Base-by-base conservation (phyloP, 106 monocot genomes). In the Platanthera guangdongensis region DNA sequence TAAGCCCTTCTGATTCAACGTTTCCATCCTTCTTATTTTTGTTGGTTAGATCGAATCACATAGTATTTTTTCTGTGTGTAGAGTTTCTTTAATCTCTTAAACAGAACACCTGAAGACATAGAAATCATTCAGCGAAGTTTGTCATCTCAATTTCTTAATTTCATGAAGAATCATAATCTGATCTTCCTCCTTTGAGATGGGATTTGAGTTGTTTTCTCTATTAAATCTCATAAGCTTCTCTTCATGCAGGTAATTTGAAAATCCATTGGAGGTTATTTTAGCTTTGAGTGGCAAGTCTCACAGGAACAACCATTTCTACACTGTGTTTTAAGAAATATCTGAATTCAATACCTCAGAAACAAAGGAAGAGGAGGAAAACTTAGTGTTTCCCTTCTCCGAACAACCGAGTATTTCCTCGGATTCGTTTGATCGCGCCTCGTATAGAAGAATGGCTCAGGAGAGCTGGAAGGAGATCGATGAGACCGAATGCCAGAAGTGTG, bases 391-490 rank as follows among this genome's bases (percentile, higher is more conserved):
- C 52, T 53, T 53, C 52, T 53, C 11, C 13, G 52, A 4, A 0
- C 52, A 53, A 53, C 11, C 13, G 52, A 10, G 52, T 10, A 53
- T 53, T 53, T 53, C 13, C 2, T 53, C 13, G 13, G n/a, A 16
- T 59, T 18, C n/a, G n/a, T 15, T 16, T 15, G 2, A 59, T 59
- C n/a, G 16, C 59, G 6, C 1, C 59, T 59, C 59, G 16, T 59
- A 4, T 12, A 59, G 59, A 12, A 45, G 13, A 68, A 68, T 68
- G 68, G 32, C 68, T 39, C 30, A 68, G 45, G 68, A 68, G 11
- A 68, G 68, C 68, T 68, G 68, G 68, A 68, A 68, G 62, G 68
- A 68, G 30, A 46, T 68, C 15, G 22, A 68, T 68, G 68, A 68
- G 68, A 68, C 68, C 15, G 68, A 68, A 68, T 68, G 7, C 52